Percentiles rank a stretch among this genome's conserved stretches.
These are phyloP conservation scores for Botrytis fragariae DNA, from an alignment of 2,329 filamentous ascomycete genomes.

Conservation along the genomic window DNA sequence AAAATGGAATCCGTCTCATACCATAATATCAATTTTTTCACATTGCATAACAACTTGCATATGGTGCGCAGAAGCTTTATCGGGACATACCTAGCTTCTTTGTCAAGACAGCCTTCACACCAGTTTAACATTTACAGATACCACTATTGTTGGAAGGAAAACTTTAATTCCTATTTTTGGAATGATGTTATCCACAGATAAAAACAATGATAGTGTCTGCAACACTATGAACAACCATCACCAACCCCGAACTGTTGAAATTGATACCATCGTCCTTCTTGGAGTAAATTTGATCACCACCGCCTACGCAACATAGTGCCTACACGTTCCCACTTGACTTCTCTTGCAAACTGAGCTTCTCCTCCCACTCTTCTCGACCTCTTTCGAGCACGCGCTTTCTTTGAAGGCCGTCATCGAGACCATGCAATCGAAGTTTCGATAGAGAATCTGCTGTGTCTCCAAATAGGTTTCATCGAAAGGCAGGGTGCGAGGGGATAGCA, in stretches of 20 bases:
- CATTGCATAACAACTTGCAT: not conserved
- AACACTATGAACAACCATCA: not conserved
- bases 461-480: no score
- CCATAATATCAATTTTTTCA: not conserved
- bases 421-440: not conserved
- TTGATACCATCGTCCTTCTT: not conserved
- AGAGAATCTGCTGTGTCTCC: not conserved
- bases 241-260: rapidly evolving
- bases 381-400: no score
- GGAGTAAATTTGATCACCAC: not conserved
- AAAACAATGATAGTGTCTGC: not conserved
- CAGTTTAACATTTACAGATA: not conserved
- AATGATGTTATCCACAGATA: not conserved
- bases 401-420: slow-evolving; percentile 52
- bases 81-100: not conserved
- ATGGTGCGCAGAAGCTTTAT: not conserved
- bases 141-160: not conserved
- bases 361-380: slow-evolving; percentile 51
- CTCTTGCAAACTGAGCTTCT: slow-evolving; percentile 82
- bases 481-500: no score
- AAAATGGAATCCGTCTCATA: not conserved
- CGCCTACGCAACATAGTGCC: slow-evolving; percentile 3
- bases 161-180: not conserved
- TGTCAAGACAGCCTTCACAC: rapidly evolving
- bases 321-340: slow-evolving; percentile 63